Base-by-base conservation (phyloP, 1,284 basidiomycete genomes). In the Rhodotorula sp. region DNA sequence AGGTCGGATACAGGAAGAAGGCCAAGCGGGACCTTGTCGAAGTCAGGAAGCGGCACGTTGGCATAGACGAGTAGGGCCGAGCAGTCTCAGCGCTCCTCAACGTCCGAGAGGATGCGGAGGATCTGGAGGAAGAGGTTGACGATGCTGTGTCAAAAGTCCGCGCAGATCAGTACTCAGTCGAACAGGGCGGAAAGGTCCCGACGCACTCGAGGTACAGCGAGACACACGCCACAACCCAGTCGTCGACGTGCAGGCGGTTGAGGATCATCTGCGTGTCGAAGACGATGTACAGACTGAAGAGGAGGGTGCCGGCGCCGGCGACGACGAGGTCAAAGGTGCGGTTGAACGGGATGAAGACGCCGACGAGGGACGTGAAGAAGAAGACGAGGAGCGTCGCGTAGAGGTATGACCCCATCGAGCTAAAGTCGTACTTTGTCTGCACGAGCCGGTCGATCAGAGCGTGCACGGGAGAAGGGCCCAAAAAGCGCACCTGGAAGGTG, bases 211-310 rank as follows among this genome's bases (percentile, higher is more conserved):
- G 89, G 82, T 93, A 96, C 52, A 96, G 87, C 75, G 88, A 90
- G 80, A 96, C 89, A 58, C 90, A 86, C 61, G 89, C 92, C 83
- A 93, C 84, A 73, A 94, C 92, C 82, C 87, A 94, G 80, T 95
- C 93, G 59, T 77, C 77, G 50, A 72, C 67, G 50, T 75, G 68
- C 49, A 94, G 83, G 67, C 88, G 86, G 73, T 87, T 87, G 81
- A 90, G 91, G 82, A 96, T 92, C 71, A 88, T 81, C 81, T 90
- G 91, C 3, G 93, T 96, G 74, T 95, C 92, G 79, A 90, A 94
- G 25, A 83, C 70, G 52, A 83, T 82, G 78, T 48, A 64, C 50
- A 88, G 91, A 74, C 89, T 91, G 84, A 95, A 95, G 69, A 95
- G 81, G 57, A 93, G 83, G 76, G 87, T 88, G 14, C 90, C 92